A percentile compares a stretch with the other conserved stretches of the same genome.
Evolutionary conservation across 305 asterid genomes (phyloP).

Genomic region (Withania somnifera): DNA sequence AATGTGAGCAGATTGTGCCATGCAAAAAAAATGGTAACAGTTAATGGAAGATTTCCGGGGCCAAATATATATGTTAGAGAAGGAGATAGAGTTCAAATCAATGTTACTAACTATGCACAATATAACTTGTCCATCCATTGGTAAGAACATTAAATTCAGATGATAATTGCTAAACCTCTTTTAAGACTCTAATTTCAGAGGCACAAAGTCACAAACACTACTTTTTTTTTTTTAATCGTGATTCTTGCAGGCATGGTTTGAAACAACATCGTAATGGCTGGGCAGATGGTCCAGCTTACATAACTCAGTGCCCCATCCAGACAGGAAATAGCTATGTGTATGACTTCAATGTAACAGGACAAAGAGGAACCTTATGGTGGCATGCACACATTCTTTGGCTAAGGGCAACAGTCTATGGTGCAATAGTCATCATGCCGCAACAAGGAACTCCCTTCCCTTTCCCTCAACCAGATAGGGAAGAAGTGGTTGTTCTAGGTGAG

Average conservation of each 20-base stretch:
- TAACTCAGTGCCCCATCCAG: conserved; percentile 53
- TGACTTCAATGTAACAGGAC: conserved; percentile 41
- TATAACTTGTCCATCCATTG: conserved; percentile 58
- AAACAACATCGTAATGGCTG: conserved; percentile 45
- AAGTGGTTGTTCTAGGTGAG: conserved; percentile 13
- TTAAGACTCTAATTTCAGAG: not conserved
- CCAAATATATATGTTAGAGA: conserved; percentile 44
- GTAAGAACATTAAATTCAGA: conserved; percentile 9
- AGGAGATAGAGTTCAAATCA: conserved; percentile 40
- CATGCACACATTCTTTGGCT: conserved; percentile 57
- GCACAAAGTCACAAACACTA: not conserved
- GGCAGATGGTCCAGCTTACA: conserved; percentile 55
- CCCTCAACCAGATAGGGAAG: conserved; percentile 29
- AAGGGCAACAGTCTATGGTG: conserved; percentile 51
- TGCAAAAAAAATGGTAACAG: conserved; percentile 39
- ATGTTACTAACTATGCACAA: conserved; percentile 37
- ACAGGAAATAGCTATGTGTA: conserved; percentile 34
- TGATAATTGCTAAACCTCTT: not conserved
- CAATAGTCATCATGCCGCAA: conserved; percentile 39
- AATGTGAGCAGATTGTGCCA: conserved; percentile 47
- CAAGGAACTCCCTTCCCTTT: conserved; percentile 42
- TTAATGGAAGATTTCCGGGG: conserved; percentile 48
- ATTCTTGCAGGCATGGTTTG: conserved; percentile 38
- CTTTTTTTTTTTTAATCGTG: not conserved
- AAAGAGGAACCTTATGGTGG: conserved; percentile 65